These are phyloP conservation scores for Peltaster fructicola DNA, from an alignment of 2,329 filamentous ascomycete species.

Conservation along the genomic window DNA sequence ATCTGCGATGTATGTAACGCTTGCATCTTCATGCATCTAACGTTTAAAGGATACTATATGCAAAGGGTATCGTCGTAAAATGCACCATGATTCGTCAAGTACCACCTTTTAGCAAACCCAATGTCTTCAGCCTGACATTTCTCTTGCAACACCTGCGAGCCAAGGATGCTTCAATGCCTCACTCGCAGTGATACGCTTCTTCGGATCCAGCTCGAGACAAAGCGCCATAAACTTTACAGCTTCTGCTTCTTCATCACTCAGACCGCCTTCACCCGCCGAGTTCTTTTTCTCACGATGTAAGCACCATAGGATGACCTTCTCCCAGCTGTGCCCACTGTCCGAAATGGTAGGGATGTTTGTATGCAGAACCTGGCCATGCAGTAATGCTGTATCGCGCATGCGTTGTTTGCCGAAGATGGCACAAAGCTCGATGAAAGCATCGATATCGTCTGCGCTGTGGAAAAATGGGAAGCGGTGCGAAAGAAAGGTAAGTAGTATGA, in stretches of 20 bases:
- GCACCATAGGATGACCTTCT: slow-evolving; percentile 92
- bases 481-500: slow-evolving; percentile 91
- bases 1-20: no score
- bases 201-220: slow-evolving; percentile 62
- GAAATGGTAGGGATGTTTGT: slow-evolving; percentile 84
- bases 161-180: slow-evolving; percentile 61
- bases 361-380: slow-evolving; percentile 86
- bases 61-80: no score
- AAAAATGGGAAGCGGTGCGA: slow-evolving; percentile 93
- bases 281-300: slow-evolving; percentile 49
- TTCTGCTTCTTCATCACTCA: slow-evolving; percentile 51
- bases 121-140: no score
- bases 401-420: slow-evolving; percentile 76
- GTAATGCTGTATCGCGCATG: slow-evolving; percentile 65
- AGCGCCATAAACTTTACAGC: slow-evolving; percentile 54
- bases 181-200: slow-evolving; percentile 53
- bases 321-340: slow-evolving; percentile 65
- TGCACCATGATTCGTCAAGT: no score
- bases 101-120: no score
- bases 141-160: slow-evolving; percentile 10
- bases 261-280: slow-evolving; percentile 30
- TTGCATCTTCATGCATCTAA: no score
- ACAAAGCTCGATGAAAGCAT: slow-evolving; percentile 92
- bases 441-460: slow-evolving; percentile 94
- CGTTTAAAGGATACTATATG: no score